These are phyloP conservation scores for Mentha longifolia DNA, from an alignment of 257 asterid genomes.

Conservation along the genomic window DNA sequence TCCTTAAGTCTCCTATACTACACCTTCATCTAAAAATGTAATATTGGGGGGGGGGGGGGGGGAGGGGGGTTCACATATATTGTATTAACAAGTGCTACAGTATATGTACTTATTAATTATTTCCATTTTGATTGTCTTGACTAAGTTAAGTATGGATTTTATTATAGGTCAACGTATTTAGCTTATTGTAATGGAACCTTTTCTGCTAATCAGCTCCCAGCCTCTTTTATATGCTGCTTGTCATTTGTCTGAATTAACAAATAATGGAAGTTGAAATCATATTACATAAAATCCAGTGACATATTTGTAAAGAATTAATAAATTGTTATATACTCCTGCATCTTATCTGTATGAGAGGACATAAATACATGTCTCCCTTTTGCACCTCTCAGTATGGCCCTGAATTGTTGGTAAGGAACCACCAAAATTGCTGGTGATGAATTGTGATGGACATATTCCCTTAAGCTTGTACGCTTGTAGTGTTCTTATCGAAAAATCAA, in stretches of 20 bases:
- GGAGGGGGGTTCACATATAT: not conserved
- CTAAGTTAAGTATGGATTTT: not conserved
- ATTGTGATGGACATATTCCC: not conserved
- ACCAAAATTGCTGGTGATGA: not conserved
- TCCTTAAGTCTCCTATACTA: too few relatives aligned
- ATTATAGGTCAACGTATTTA: constrained; percentile 18
- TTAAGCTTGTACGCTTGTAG: constrained; percentile 12
- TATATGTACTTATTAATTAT: not conserved
- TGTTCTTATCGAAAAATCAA: constrained; percentile 21
- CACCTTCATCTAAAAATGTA: not conserved
- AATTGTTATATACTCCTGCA: not conserved
- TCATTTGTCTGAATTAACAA: not conserved
- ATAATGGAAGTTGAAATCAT: constrained; percentile 5
- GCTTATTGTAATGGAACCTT: constrained; percentile 7
- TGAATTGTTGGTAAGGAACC: constrained; percentile 10
- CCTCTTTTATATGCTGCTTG: not conserved
- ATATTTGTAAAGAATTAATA: not conserved
- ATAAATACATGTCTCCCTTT: not conserved
- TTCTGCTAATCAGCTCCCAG: constrained; percentile 17
- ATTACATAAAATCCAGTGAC: constrained; percentile 6
- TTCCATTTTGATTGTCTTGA: constrained; percentile 11
- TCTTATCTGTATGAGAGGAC: not conserved
- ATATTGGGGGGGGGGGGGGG: not conserved
- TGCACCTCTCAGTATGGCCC: not conserved
- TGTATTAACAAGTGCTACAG: not conserved